Evolutionary conservation across 208 protist genomes (phyloP), one percentile per base, ranked within the genome.

Genomic region (Dictyostelium gargantuum): DNA sequence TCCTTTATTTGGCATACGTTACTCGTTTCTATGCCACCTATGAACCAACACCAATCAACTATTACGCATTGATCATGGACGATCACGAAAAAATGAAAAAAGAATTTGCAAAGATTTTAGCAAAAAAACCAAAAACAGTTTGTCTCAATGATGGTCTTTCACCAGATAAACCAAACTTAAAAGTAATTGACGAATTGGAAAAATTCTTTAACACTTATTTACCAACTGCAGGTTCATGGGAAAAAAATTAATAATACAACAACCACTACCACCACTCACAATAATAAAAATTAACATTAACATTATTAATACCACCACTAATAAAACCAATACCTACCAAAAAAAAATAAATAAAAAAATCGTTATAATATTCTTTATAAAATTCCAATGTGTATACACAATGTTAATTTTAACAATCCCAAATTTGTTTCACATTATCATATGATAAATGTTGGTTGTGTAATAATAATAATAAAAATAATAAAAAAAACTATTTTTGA

Each of bases 111-210:
- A 56, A 40, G 26, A 89, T 89, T 35, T 38, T 76, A 32, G 50
- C 15, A 23, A 54, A 66, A 6, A 54, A 61, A 40, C 38, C 82
- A 89, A 89, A 89, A 32, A 89, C 82, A 4, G 66, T 79, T 26
- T 89, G 82, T 79, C 40, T 89, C 4, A 89, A 89, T 38, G 82
- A 89, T 68, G 82, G 82, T 70, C 21, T 89, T 1, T 50, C 23
- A 6, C 35, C 26, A 5, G 82, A 89, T 44, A 89, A 89, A 68
- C 61, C 82, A 77, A 89, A 89, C 13, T 1, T 10, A n/a, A 52
- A 56, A 48, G 82, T 89, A 23, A 66, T 89, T 52, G 50, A 89
- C 4, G 82, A 75, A 48, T 32, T 89, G 6, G 9, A 56, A 38
- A 61, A 42, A 26, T 52, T 89, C 13, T 89, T 89, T 79, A 70